A percentile compares a stretch with the other conserved stretches of the same genome.
phyloP scores from a whole-genome alignment of 192 early-diverging fungal genomes.

The Cetraspora pellucida region DNA sequence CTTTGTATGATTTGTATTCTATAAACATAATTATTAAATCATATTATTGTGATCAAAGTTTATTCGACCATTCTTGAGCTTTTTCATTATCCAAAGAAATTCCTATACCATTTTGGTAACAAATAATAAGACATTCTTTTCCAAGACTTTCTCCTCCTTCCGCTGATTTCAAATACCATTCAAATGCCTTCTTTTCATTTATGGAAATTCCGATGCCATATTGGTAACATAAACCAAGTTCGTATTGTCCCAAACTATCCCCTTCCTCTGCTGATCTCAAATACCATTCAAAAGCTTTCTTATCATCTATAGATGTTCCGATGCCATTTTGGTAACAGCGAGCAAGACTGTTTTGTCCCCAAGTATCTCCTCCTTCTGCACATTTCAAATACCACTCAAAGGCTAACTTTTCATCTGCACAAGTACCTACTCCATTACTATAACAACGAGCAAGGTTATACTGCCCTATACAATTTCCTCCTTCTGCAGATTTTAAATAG shows the following conservation, averaged over 20 bases:
- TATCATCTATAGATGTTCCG: too few relatives aligned
- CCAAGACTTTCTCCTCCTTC: constrained; percentile 34
- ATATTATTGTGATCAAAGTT: too few relatives aligned
- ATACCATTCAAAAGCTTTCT: constrained; percentile 65
- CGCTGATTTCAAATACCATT: constrained; percentile 54
- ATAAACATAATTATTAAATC: too few relatives aligned
- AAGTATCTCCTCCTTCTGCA: too few relatives aligned
- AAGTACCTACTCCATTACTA: constrained; percentile 65
- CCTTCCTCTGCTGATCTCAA: constrained; percentile 54
- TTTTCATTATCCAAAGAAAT: too few relatives aligned
- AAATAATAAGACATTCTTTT: too few relatives aligned
- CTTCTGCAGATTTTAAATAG: constrained; percentile 43
- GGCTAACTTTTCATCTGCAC: constrained; percentile 47
- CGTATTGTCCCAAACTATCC: constrained; percentile 55
- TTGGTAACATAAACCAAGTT: constrained; percentile 57
- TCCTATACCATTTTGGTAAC: too few relatives aligned
- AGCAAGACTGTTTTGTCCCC: constrained; percentile 85
- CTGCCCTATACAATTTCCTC: constrained; percentile 48
- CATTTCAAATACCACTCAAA: constrained; percentile 58
- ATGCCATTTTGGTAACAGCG: constrained; percentile 81
- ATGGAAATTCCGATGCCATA: constrained; percentile 65
- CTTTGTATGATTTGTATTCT: too few relatives aligned
- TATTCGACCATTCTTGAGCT: too few relatives aligned
- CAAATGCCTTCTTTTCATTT: constrained; percentile 57
- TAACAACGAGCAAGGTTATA: constrained; percentile 84